These are phyloP conservation scores for Salvia miltiorrhiza DNA, from an alignment of 257 asterid species.

Conservation along the genomic window DNA sequence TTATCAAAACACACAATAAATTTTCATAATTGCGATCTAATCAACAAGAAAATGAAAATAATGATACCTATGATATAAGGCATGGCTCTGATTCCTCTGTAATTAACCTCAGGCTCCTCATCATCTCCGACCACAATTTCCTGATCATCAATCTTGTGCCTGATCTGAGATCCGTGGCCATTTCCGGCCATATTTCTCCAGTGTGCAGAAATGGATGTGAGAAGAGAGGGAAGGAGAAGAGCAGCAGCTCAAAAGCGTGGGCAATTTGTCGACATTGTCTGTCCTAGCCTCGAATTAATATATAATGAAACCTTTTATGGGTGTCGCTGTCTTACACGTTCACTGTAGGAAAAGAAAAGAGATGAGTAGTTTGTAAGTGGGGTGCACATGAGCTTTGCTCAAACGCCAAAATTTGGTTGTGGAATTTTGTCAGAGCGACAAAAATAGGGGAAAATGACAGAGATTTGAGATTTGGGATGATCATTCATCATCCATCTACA, in stretches of 20 bases:
- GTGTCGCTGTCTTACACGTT: not conserved
- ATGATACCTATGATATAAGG: slow-evolving; percentile 68
- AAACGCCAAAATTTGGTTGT: not conserved
- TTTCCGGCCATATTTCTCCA: not conserved
- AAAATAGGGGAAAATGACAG: not conserved
- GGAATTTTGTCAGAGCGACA: not conserved
- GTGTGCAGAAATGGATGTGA: not conserved
- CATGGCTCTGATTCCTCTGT: slow-evolving; percentile 81
- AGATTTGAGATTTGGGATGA: not conserved
- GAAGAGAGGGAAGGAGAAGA: not conserved
- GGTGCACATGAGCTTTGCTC: not conserved
- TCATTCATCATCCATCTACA: not conserved
- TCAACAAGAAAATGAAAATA: not conserved
- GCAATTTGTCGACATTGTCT: not conserved
- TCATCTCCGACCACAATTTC: slow-evolving; percentile 10
- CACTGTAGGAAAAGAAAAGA: not conserved
- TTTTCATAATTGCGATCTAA: not conserved
- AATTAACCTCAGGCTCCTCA: slow-evolving; percentile 44
- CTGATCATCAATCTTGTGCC: not conserved
- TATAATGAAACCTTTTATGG: not conserved
- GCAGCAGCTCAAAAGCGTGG: not conserved
- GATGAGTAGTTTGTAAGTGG: not conserved
- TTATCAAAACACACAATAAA: not conserved
- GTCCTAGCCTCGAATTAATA: too few species aligned
- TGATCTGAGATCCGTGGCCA: slow-evolving; percentile 18